phyloP scores from a whole-genome alignment of 495 filamentous ascomycete species.

The Lophiostoma macrostomum region DNA sequence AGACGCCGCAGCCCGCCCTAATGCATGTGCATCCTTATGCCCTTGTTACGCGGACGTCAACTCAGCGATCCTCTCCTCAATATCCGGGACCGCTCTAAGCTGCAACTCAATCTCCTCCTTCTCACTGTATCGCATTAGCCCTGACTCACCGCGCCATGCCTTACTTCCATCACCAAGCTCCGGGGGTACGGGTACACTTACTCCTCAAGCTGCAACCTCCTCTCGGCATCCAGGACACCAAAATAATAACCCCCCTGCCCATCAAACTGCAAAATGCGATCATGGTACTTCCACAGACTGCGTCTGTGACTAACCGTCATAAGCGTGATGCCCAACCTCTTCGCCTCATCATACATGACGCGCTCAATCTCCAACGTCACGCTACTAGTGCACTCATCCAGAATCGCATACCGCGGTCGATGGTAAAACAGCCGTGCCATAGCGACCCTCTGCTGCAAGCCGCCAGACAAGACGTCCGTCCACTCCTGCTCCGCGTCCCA shows the following conservation, averaged over 20 bases:
- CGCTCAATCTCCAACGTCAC: constrained; percentile 93
- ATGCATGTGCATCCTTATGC: background rate
- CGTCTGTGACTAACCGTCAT: constrained; percentile 93
- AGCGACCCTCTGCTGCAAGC: constrained; percentile 93
- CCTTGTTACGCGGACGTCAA: constrained; percentile 47
- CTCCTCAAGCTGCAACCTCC: constrained; percentile 81
- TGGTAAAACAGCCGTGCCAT: constrained; percentile 98
- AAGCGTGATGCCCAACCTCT: constrained; percentile 82
- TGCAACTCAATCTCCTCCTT: constrained; percentile 89
- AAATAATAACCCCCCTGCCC: constrained; percentile 69
- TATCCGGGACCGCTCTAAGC: constrained; percentile 77
- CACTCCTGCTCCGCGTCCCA: constrained; percentile 97
- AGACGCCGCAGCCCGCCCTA: background rate
- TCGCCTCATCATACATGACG: constrained; percentile 95
- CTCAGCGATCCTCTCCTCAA: constrained; percentile 80
- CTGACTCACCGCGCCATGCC: no score
- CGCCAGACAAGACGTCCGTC: constrained; percentile 85
- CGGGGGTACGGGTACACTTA: constrained; percentile 37
- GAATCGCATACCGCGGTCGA: constrained; percentile 82
- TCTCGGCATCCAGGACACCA: constrained; percentile 92
- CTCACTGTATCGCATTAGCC: constrained; percentile 56
- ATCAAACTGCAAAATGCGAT: constrained; percentile 91
- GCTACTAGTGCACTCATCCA: constrained; percentile 93
- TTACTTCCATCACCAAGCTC: no score
- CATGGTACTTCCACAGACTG: constrained; percentile 95